Base-by-base conservation (phyloP, 2,329 filamentous ascomycete species). In the Hymenoscyphus linearis region DNA sequence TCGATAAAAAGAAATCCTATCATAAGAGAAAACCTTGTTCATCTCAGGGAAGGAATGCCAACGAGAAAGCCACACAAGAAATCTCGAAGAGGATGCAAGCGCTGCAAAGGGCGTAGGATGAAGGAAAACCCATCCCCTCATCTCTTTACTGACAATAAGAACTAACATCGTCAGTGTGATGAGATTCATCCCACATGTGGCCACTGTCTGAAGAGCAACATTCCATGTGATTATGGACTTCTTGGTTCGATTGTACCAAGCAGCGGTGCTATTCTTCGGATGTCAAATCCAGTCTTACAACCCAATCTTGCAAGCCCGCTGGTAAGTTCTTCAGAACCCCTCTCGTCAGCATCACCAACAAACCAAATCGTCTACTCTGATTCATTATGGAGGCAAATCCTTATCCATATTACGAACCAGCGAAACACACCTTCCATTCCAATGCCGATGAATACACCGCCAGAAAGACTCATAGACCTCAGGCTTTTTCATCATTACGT, bases 71-170 rank as follows among this genome's bases (percentile, higher is more conserved):
- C 84, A 55, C 86, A 88, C 74, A 87, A 85, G 69, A 89, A 87
- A 76, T 87, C 85, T 57, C 79, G 85, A 64, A 79, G 84, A 57
- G 86, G 86, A 50, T 89, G 86, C 67, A 78, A 79, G 62, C 77
- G 82, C 59, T 89, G 86, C 74, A 88, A 88, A 75, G 76, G 78
- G 61, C 78, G 85, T 65, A 87, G 88, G 74, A 86, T 88, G 71
- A 88, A 88, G 82, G 85, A 85, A 75, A 25, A 60, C 55, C 31
- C 6, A n/a, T 12, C 26, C 7, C 27, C 25, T 25, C 36, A 26
- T 34, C 34, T 6, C 36, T 27, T 31, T 14, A 34, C 6, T 16
- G 5, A 34, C 12, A 16, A 18, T 7, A 27, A 26, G 50, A 22
- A 37, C 54, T 55, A 16, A 55, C 40, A 26, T 36, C 16, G 57